Conservation (phyloP, 2,329 filamentous ascomycete species). For the Alternaria longipes region DNA sequence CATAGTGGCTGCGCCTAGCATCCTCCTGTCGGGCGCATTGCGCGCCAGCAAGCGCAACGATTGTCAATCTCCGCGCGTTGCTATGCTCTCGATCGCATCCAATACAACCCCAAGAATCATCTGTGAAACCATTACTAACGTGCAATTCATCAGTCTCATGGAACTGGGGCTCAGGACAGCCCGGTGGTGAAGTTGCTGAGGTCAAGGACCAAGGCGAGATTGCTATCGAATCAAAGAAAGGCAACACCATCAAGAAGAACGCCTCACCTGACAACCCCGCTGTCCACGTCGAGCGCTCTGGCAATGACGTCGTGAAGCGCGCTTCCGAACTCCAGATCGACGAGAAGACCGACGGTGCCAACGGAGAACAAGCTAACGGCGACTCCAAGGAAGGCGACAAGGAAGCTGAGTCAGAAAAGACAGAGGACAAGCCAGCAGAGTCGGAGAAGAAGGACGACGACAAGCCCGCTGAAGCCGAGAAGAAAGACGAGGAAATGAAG, state of each 20-base stretch:
- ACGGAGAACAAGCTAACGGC: conserved; percentile 47
- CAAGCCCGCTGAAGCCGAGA: conserved; percentile 42
- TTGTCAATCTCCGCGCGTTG: conserved; percentile 17
- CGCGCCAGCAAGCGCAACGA: conserved; percentile 6
- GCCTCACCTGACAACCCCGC: conserved; percentile 69
- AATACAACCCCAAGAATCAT: conserved; percentile 33
- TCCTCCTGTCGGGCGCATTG: conserved; percentile 7
- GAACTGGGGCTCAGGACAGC: conserved; percentile 66
- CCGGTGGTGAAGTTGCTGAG: conserved; percentile 65
- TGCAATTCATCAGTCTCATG: conserved; percentile 64
- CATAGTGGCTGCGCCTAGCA: background rate
- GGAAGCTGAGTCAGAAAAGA: conserved; percentile 44
- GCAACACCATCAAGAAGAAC: conserved; percentile 72
- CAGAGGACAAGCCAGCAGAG: conserved; percentile 46
- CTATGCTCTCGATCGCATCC: conserved; percentile 24
- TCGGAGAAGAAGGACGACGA: conserved; percentile 40
- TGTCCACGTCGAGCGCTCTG: conserved; percentile 65
- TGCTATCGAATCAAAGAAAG: conserved; percentile 67
- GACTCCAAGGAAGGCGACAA: conserved; percentile 46
- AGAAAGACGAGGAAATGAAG: conserved; percentile 43
- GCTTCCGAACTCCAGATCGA: conserved; percentile 69
- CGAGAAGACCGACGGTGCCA: conserved; percentile 50
- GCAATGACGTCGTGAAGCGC: conserved; percentile 72
- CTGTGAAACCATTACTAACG: conserved; percentile 11
- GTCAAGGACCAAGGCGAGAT: conserved; percentile 68